Percentiles rank a stretch among this genome's conserved stretches.
Conservation (phyloP, 2,329 filamentous ascomycete species). For the Colletotrichum tropicale region DNA sequence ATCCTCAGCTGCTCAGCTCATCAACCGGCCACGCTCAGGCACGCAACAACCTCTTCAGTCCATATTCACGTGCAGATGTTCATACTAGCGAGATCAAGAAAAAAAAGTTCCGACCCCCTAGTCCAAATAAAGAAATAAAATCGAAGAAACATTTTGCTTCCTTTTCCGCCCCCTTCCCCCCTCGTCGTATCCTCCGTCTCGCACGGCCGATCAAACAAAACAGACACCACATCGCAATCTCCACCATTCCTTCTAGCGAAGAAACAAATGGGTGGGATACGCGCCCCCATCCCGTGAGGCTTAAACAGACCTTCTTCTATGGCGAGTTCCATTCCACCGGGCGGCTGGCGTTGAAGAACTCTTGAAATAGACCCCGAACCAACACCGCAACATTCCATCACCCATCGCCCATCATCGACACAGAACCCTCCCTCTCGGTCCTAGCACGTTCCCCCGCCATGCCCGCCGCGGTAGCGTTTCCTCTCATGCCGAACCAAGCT, state of each 20-base stretch:
- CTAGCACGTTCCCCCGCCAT: not conserved
- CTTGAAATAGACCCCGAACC: not conserved
- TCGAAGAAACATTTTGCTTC: not conserved
- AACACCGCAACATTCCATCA: not conserved
- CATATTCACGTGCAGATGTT: not conserved
- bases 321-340: not conserved
- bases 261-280: not conserved
- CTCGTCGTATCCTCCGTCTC: not conserved
- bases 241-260: not conserved
- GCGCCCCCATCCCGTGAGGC: not conserved
- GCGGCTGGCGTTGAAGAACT: not conserved
- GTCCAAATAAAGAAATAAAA: not conserved
- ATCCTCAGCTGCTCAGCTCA: not conserved
- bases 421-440: not conserved
- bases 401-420: not conserved
- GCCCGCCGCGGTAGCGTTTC: not conserved
- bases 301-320: not conserved
- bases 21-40: not conserved
- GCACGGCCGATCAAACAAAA: not conserved
- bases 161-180: not conserved
- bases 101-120: not conserved
- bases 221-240: not conserved
- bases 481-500: not conserved
- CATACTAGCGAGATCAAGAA: not conserved
- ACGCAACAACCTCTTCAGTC: not conserved